Percentiles rank a stretch among this genome's conserved stretches.
These are phyloP conservation scores for Podospora anserina DNA, from an alignment of 495 filamentous ascomycete species.

Conservation along the genomic window DNA sequence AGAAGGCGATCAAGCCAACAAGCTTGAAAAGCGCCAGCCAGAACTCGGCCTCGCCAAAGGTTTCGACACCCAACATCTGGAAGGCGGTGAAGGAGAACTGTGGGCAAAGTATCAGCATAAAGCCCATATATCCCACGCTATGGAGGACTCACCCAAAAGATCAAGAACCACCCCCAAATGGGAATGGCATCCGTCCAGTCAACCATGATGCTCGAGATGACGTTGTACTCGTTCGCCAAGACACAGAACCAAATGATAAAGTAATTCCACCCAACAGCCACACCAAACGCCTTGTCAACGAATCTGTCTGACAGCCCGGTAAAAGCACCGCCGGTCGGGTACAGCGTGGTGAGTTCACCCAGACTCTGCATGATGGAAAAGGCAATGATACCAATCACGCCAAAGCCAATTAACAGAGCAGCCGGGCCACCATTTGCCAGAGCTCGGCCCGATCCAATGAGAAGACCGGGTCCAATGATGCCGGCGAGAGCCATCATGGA, in stretches of 20 bases:
- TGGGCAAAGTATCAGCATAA: slow-evolving; percentile 14
- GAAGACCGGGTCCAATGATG: slow-evolving; percentile 54
- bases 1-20: slow-evolving; percentile 62
- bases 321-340: slow-evolving; percentile 61
- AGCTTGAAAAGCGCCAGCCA: slow-evolving; percentile 64
- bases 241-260: slow-evolving; percentile 63
- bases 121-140: background rate
- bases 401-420: slow-evolving; percentile 62
- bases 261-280: slow-evolving; percentile 83
- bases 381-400: slow-evolving; percentile 62
- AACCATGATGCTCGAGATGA: slow-evolving; percentile 56
- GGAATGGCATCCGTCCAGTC: slow-evolving; percentile 57
- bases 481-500: slow-evolving; percentile 68
- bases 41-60: slow-evolving; percentile 64
- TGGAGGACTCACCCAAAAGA: slow-evolving; percentile 57
- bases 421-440: slow-evolving; percentile 60
- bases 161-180: slow-evolving; percentile 57
- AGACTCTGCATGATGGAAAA: slow-evolving; percentile 49
- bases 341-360: slow-evolving; percentile 35
- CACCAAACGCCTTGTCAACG: slow-evolving; percentile 73
- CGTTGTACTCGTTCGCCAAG: slow-evolving; percentile 57
- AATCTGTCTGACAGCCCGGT: slow-evolving; percentile 65
- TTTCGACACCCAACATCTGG: slow-evolving; percentile 46
- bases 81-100: slow-evolving; percentile 45
- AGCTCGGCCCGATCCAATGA: slow-evolving; percentile 60